Conservation (phyloP, 768 basidiomycete genomes). For the Suillus spraguei region DNA sequence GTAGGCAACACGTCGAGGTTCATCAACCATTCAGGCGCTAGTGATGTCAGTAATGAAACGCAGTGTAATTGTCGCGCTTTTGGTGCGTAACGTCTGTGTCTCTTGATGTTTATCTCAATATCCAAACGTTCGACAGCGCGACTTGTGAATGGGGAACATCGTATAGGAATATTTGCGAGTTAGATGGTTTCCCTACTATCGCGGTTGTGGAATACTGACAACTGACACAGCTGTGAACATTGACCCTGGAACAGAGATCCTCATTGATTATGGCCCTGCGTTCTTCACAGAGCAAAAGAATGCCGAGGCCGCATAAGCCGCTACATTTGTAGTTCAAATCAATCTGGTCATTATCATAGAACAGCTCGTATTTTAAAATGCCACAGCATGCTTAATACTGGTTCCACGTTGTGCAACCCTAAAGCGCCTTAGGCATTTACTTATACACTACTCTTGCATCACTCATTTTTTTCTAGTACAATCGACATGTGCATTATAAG, state of each 20-base stretch:
- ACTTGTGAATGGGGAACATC: conserved; percentile 66
- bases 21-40: conserved; percentile 55
- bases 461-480: background rate
- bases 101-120: conserved; percentile 2
- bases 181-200: conserved; percentile 22
- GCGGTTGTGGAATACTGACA: background rate
- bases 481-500: background rate
- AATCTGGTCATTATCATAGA: background rate
- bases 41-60: conserved; percentile 15
- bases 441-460: background rate
- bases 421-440: background rate
- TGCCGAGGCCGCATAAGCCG: background rate
- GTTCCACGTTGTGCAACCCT: background rate
- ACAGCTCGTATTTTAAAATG: background rate
- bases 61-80: conserved; percentile 46
- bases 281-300: conserved; percentile 38
- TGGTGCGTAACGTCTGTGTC: conserved; percentile 35
- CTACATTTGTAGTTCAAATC: background rate
- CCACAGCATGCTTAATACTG: background rate
- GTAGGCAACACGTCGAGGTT: conserved; percentile 68
- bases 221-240: conserved; percentile 40
- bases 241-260: conserved; percentile 48
- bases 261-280: conserved; percentile 58
- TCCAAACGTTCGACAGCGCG: conserved; percentile 38
- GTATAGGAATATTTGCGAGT: conserved; percentile 67